Conservation (phyloP, 768 basidiomycete genomes). For the Termitomyces sp. region DNA sequence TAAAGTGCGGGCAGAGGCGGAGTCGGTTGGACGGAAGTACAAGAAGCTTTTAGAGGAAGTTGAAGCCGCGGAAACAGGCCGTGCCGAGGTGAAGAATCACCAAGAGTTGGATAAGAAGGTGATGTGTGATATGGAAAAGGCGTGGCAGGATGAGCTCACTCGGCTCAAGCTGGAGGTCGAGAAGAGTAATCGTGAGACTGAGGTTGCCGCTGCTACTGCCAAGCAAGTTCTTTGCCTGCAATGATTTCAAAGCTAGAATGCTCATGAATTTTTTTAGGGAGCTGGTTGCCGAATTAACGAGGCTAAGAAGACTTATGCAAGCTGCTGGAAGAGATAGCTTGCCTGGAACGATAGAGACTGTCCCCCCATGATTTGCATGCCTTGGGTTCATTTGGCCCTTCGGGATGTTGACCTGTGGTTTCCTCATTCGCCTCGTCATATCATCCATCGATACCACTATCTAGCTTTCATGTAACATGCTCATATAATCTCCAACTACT, state of each 20-base stretch:
- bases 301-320: conserved; percentile 72
- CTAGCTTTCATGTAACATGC: conserved; percentile 14
- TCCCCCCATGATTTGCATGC: conserved; percentile 5
- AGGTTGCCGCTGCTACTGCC: conserved; percentile 55
- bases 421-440: background rate
- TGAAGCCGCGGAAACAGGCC: conserved; percentile 40
- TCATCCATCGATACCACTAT: conserved; percentile 8
- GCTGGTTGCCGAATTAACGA: conserved; percentile 57
- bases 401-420: background rate
- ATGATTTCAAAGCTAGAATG: background rate
- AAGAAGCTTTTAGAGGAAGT: conserved; percentile 56
- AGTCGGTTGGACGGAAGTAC: conserved; percentile 68
- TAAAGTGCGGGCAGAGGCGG: conserved; percentile 59
- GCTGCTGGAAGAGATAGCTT: conserved; percentile 30
- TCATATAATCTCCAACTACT: conserved; percentile 9
- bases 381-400: background rate
- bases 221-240: conserved; percentile 35
- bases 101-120: conserved; percentile 43
- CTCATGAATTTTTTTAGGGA: conserved; percentile 29
- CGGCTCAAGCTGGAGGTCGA: conserved; percentile 48
- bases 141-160: conserved; percentile 53
- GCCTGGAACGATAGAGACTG: conserved; percentile 9
- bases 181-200: conserved; percentile 47
- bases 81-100: conserved; percentile 43
- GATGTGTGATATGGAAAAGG: conserved; percentile 53